phyloP scores from a whole-genome alignment of 306 rosid species.

The Styphnolobium japonicum region DNA sequence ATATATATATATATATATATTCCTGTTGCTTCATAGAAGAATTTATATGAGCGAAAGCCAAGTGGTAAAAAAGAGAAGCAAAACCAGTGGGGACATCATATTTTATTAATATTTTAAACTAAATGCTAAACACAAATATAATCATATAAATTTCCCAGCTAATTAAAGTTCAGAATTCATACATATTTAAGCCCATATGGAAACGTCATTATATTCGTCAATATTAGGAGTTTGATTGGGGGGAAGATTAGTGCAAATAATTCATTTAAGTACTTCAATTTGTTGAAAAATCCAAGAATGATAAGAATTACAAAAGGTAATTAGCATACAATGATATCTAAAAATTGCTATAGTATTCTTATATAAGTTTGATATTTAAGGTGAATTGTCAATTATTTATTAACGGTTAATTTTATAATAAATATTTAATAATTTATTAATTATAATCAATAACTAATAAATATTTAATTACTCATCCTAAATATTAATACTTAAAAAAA shows the following conservation, averaged over 20 bases:
- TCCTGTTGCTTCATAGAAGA: slow-evolving; percentile 28
- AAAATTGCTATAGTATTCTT: no score
- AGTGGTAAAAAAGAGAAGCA: slow-evolving; percentile 21
- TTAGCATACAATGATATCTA: neutral
- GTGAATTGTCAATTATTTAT: no score
- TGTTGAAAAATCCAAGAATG: neutral
- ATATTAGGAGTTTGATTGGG: neutral
- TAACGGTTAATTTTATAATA: no score
- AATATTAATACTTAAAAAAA: no score
- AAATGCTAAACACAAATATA: neutral
- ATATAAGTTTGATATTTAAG: no score
- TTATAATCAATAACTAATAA: no score
- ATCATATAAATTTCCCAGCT: neutral
- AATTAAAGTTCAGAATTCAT: neutral
- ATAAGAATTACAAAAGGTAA: neutral
- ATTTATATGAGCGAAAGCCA: slow-evolving; percentile 28
- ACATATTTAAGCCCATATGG: neutral
- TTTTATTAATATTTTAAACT: neutral
- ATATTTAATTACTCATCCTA: no score
- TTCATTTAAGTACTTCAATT: neutral
- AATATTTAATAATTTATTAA: no score
- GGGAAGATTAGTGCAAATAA: neutral
- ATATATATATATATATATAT: slow-evolving; percentile 19
- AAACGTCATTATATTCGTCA: neutral
- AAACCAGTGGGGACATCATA: slow-evolving; percentile 14